phyloP scores from a whole-genome alignment of 108 stramenopile species.

The Stephanodiscus minutulus region DNA sequence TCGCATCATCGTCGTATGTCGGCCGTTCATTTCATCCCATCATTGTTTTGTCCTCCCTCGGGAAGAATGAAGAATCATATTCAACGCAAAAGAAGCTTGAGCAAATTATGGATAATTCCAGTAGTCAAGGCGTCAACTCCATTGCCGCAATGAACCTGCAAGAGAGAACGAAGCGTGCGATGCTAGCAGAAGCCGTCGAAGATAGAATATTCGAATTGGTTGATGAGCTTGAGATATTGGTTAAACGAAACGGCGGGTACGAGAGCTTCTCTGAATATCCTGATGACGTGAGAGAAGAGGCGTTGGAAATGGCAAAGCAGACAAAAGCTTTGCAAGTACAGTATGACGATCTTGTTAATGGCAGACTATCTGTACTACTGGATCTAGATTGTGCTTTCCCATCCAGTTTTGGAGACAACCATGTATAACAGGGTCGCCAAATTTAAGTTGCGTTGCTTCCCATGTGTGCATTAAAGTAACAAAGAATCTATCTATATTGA shows the following conservation, averaged over 20 bases:
- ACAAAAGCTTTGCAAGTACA: slow-evolving; percentile 55
- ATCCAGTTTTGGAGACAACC: background rate
- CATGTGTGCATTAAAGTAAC: slow-evolving; percentile 8
- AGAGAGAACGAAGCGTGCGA: slow-evolving; percentile 56
- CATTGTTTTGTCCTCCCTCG: slow-evolving; percentile 5
- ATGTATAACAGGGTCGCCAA: background rate
- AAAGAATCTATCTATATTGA: background rate
- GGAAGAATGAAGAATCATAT: slow-evolving; percentile 7
- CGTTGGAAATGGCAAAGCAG: slow-evolving; percentile 41
- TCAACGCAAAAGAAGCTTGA: slow-evolving; percentile 22
- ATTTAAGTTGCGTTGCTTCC: background rate
- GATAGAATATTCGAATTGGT: slow-evolving; percentile 55
- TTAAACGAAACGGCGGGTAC: slow-evolving; percentile 15
- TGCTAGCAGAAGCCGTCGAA: slow-evolving; percentile 64
- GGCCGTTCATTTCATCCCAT: background rate
- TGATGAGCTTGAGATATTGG: slow-evolving; percentile 48
- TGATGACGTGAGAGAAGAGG: slow-evolving; percentile 39
- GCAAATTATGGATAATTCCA: slow-evolving; percentile 26
- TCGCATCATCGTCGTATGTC: background rate
- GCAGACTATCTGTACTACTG: slow-evolving; percentile 47
- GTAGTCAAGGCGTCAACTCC: slow-evolving; percentile 21
- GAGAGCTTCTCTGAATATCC: slow-evolving; percentile 23
- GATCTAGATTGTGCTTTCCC: slow-evolving; percentile 9
- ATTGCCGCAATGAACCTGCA: slow-evolving; percentile 19
- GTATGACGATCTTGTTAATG: slow-evolving; percentile 59